Base-by-base conservation (phyloP, 2,329 filamentous ascomycete genomes). In the Pleurostoma richardsiae region DNA sequence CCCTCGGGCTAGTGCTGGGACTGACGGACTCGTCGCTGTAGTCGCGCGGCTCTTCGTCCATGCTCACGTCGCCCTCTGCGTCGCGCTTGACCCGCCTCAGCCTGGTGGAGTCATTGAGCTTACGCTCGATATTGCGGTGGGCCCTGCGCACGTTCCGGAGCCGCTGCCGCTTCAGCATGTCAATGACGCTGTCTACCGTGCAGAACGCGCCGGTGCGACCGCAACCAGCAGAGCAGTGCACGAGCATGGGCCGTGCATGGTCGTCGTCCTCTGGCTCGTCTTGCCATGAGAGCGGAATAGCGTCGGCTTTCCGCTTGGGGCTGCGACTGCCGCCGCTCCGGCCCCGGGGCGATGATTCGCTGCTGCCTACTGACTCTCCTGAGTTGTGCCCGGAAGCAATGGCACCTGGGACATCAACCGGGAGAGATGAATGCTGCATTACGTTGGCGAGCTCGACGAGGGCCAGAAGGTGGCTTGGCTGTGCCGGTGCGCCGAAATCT, bases 151-250 rank as follows among this genome's bases (percentile, higher is more conserved):
- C 42, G n/a, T 54, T 47, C 39, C 53, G 55, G 44, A 71, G 64
- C 30, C 73, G 79, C 65, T 96, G 90, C n/a, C 88, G 83, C 70
- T 96, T 96, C 50, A 99, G 71, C 88, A 96, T 95, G 66, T 96
- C 91, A 47, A 97, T 85, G 6, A 97, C 94, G 38, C 86, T 92
- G 63, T 97, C 94, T 11, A 97, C 90, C 0, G 94, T 95, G 64
- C 94, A 97, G 61, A 97, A 99, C 0, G 94, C 92, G 4, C 94
- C 94, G 0, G 94, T 99, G 10, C 94, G 86, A 1, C 94, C 94
- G 67, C 94, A 99, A 0, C 94, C 94, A 4, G 94, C 94, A 45
- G 90, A 95, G 69, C 94, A 99, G 64, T 99, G 94, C 0, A 99
- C 92, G 27, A 99, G 66, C 56, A 96, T 82, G 6, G 92, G 92